These are phyloP conservation scores for Kodamaea arcana DNA, from an alignment of 1,139 yeast species.

Conservation along the genomic window DNA sequence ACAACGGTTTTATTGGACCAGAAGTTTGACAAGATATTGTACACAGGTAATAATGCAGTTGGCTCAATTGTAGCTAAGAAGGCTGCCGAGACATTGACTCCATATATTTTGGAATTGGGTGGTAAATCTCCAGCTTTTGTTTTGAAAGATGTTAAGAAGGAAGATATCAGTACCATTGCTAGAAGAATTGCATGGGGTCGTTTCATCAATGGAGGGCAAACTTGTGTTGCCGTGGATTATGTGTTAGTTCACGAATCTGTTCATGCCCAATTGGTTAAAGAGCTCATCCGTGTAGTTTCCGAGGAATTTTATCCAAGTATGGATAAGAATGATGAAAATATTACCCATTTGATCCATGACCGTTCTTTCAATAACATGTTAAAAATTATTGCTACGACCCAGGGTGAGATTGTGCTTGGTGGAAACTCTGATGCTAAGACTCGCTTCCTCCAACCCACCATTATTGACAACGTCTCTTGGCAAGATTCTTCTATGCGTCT, in stretches of 20 bases:
- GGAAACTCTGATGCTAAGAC: conserved; percentile 44
- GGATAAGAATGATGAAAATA: conserved; percentile 27
- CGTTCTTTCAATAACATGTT: conserved; percentile 52
- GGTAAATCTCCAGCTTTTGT: conserved; percentile 88
- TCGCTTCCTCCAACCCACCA: conserved; percentile 69
- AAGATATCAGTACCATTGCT: conserved; percentile 51
- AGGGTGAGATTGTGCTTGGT: conserved; percentile 59
- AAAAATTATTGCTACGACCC: conserved; percentile 44
- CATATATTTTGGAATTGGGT: conserved; percentile 79
- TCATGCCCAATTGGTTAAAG: conserved; percentile 38
- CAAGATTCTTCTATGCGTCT: conserved; percentile 68
- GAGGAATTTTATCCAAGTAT: conserved; percentile 45
- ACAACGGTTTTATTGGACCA: conserved; percentile 62
- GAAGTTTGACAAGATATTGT: conserved; percentile 77
- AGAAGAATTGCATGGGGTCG: conserved; percentile 75
- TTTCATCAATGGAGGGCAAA: conserved; percentile 81
- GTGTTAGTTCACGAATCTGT: conserved; percentile 58
- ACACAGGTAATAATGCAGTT: conserved; percentile 77
- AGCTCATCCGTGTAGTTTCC: conserved; percentile 40
- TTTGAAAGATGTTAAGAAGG: conserved; percentile 44
- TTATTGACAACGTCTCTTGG: conserved; percentile 54
- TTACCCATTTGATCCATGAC: conserved; percentile 62
- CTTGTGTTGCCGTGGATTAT: conserved; percentile 88
- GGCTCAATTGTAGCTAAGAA: conserved; percentile 75
- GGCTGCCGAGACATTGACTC: conserved; percentile 83